Conservation (phyloP, 371 early-diverging fungal genomes). For the Mortierella sp. region DNA sequence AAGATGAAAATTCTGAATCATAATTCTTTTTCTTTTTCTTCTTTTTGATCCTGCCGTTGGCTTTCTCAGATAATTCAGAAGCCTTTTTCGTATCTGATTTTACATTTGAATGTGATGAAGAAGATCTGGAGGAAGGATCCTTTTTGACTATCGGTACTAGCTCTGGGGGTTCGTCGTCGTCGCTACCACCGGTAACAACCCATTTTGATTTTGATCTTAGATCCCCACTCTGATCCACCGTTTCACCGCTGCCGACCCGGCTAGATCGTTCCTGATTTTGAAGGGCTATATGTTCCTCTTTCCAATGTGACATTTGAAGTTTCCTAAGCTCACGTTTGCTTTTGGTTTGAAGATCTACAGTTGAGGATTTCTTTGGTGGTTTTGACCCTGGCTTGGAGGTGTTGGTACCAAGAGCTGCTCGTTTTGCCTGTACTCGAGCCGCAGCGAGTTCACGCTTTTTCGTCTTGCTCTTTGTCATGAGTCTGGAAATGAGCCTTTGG, state of each 20-base stretch:
- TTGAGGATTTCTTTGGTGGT: not conserved
- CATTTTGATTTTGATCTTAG: not conserved
- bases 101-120: not conserved
- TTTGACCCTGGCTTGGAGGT: not conserved
- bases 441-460: constrained; percentile 6
- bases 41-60: not conserved
- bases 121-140: not conserved
- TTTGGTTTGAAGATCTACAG: not conserved
- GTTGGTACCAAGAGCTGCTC: not conserved
- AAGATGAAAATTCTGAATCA: not conserved
- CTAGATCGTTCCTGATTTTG: not conserved
- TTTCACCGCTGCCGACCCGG: not conserved
- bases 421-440: not conserved
- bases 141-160: constrained; percentile 7
- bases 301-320: not conserved
- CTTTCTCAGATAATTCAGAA: not conserved
- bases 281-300: not conserved
- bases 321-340: constrained; percentile 14
- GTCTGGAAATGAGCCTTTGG: not conserved
- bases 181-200: not conserved
- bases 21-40: not conserved
- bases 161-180: constrained; percentile 22
- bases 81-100: not conserved
- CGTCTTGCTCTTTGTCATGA: constrained; percentile 19
- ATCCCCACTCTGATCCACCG: not conserved